A percentile compares a stretch with the other conserved stretches of the same genome.
Conservation (phyloP, 139 green algal genomes). For the Gonium pectorale region DNA sequence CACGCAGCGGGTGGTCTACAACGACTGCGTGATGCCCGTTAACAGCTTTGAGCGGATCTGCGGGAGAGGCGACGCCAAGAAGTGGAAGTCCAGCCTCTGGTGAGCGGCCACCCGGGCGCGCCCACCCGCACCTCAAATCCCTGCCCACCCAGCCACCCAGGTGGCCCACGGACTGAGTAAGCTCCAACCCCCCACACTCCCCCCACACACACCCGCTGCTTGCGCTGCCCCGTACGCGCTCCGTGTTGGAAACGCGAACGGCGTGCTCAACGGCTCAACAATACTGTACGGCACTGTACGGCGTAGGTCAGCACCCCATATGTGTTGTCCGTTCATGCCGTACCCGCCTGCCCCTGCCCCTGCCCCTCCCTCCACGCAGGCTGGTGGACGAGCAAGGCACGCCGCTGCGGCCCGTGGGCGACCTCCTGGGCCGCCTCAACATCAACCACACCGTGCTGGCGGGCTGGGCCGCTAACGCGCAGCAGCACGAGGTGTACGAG, state of each 20-base stretch:
- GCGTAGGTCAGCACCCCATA: too few relatives aligned
- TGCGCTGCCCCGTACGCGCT: too few relatives aligned
- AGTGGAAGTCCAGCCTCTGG: slow-evolving; percentile 89
- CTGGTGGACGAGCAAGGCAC: slow-evolving; percentile 15
- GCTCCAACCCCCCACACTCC: too few relatives aligned
- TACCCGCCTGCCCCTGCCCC: too few relatives aligned
- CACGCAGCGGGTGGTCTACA: slow-evolving; percentile 73
- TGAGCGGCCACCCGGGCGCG: slow-evolving; percentile 7
- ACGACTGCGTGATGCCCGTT: slow-evolving; percentile 67
- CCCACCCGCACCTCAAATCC: neutral
- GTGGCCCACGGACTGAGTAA: too few relatives aligned
- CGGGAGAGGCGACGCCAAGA: slow-evolving; percentile 87
- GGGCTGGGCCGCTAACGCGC: slow-evolving; percentile 56
- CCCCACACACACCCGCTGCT: too few relatives aligned
- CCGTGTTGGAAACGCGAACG: too few relatives aligned
- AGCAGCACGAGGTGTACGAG: slow-evolving; percentile 43
- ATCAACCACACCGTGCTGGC: slow-evolving; percentile 72
- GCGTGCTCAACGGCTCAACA: too few relatives aligned
- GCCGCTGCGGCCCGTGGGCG: slow-evolving; percentile 64
- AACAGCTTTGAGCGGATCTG: slow-evolving; percentile 82
- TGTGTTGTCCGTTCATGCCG: too few relatives aligned
- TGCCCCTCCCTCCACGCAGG: slow-evolving; percentile 1
- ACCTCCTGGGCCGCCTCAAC: slow-evolving; percentile 69
- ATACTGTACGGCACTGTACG: too few relatives aligned
- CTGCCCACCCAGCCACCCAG: too few relatives aligned